Evolutionary conservation across 345 rosid species (phyloP), one percentile per base, ranked within the genome.

Genomic region (Mercurialis annua): DNA sequence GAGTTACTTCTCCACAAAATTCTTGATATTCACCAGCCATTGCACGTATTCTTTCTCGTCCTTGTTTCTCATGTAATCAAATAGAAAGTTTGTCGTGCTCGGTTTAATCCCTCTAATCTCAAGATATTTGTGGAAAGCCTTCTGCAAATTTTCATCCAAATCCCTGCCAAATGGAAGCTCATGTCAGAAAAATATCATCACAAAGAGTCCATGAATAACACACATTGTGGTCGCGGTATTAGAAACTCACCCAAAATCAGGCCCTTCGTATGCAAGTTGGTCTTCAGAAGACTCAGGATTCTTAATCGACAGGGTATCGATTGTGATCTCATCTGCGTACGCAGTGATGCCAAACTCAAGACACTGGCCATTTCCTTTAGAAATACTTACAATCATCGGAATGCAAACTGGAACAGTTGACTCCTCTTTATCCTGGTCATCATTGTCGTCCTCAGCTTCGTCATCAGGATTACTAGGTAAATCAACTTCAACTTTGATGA

Each of bases 61-160:
- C 76, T 86, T 89, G 59, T 78, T 79, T n/a, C 52, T 43, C 83
- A 79, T 73, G 76, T 84, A 85, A 63, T 73, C 81, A 0, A 75
- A 59, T 80, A 89, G 52, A 73, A 81, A 76, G 70, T 70, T 76
- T 5, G 80, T 67, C 26, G 72, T 72, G 73, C 76, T 76, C 5
- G 86, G 69, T 40, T 74, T 82, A 73, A 89, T 85, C 59, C 95
- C 95, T 71, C 95, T 83, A 44, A 82, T 73, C 82, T 82, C 92
- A 0, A 89, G 78, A 70, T 78, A 86, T 76, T 81, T 86, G 33
- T 73, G 67, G 67, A 88, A 83, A 64, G 88, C 88, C 71, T 83
- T 81, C 80, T 83, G 85, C 76, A 88, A 66, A 70, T 86, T 81
- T 77, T 86, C 88, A 66, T 86, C 95, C 83, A 86, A 75, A 65